Evolutionary conservation across 495 filamentous ascomycete species (phyloP).

Genomic region (Penicillium crystallinum): DNA sequence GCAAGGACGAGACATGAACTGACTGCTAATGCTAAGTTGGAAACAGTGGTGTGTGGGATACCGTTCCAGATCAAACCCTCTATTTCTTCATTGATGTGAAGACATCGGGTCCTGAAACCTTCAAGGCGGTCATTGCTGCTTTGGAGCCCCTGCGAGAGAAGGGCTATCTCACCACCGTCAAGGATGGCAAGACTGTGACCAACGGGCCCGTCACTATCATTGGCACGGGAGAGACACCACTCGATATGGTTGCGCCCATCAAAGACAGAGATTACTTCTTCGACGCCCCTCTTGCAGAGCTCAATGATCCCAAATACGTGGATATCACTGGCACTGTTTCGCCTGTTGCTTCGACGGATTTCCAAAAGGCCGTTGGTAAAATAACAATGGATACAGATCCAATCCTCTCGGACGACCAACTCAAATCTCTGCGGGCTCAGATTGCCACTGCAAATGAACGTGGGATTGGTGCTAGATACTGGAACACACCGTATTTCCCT

Average conservation of each 20-base stretch:
- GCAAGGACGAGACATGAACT: neutral
- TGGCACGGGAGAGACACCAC: slow-evolving; percentile 72
- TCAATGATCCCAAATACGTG: slow-evolving; percentile 35
- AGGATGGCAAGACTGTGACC: slow-evolving; percentile 43
- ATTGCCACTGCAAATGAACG: slow-evolving; percentile 55
- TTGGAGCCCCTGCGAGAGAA: slow-evolving; percentile 59
- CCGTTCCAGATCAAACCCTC: slow-evolving; percentile 54
- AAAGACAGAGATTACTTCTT: slow-evolving; percentile 55
- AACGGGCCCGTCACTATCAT: slow-evolving; percentile 67
- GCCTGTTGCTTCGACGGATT: slow-evolving; percentile 48
- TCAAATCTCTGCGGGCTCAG: slow-evolving; percentile 53
- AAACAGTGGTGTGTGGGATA: slow-evolving; percentile 42
- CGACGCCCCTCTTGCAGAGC: slow-evolving; percentile 51
- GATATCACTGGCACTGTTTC: slow-evolving; percentile 45
- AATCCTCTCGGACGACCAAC: slow-evolving; percentile 44
- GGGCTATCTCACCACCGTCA: slow-evolving; percentile 55
- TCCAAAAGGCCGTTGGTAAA: slow-evolving; percentile 36
- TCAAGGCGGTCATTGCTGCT: slow-evolving; percentile 53
- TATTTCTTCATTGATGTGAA: slow-evolving; percentile 74
- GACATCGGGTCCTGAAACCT: slow-evolving; percentile 45
- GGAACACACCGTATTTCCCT: slow-evolving; percentile 67
- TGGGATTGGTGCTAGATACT: slow-evolving; percentile 66
- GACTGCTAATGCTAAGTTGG: neutral
- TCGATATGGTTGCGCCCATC: slow-evolving; percentile 52
- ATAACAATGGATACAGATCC: slow-evolving; percentile 28